Conservation (phyloP, 75 land plant species). For the Picea glauca region DNA sequence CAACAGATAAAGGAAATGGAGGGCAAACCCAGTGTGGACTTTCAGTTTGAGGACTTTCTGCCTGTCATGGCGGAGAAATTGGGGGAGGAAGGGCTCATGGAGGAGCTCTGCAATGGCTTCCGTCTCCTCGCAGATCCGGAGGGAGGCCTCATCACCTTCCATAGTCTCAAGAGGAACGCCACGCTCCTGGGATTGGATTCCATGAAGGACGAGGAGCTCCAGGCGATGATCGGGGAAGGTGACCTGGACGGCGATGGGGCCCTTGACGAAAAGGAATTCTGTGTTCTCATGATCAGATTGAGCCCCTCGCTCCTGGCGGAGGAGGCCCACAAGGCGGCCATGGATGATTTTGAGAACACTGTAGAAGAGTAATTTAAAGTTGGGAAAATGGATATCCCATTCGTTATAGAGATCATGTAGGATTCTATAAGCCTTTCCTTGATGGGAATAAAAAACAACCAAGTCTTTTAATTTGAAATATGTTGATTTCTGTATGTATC, state of each 20-base stretch:
- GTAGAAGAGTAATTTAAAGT: too few species aligned
- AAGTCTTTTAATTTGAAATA: too few species aligned
- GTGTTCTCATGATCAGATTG: slow-evolving; percentile 28
- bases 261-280: slow-evolving; percentile 30
- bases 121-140: slow-evolving; percentile 30
- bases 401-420: too few species aligned
- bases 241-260: slow-evolving; percentile 35
- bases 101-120: slow-evolving; percentile 41
- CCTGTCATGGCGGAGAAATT: slow-evolving; percentile 47
- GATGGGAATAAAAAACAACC: too few species aligned
- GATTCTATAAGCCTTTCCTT: too few species aligned
- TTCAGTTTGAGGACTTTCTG: slow-evolving; percentile 29
- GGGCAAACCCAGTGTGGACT: slow-evolving; percentile 12
- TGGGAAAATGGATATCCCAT: too few species aligned
- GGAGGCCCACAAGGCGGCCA: background rate
- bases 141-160: slow-evolving; percentile 27
- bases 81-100: slow-evolving; percentile 22
- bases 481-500: too few species aligned
- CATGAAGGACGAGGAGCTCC: slow-evolving; percentile 24
- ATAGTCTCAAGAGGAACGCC: slow-evolving; percentile 30
- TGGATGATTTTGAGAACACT: too few species aligned
- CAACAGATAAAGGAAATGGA: too few species aligned
- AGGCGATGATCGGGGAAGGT: slow-evolving; percentile 29
- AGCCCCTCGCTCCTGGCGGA: slow-evolving; percentile 26
- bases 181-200: slow-evolving; percentile 22